These are phyloP conservation scores for Penstemon eatonii DNA, from an alignment of 257 asterid genomes.

Conservation along the genomic window DNA sequence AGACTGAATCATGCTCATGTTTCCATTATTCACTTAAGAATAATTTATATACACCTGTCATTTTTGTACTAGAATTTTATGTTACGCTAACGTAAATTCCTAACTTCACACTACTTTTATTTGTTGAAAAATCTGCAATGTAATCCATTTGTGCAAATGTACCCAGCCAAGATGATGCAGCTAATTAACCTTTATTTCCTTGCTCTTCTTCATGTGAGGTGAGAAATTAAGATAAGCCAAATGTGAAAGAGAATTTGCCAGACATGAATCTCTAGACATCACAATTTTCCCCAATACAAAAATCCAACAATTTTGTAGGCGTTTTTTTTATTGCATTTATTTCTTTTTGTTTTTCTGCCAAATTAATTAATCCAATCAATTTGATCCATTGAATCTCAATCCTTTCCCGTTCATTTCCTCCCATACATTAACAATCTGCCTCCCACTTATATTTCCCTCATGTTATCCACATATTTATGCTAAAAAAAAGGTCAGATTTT, in stretches of 20 bases:
- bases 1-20: no score
- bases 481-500: slow-evolving; percentile 21
- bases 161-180: not conserved
- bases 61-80: no score
- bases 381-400: slow-evolving; percentile 79
- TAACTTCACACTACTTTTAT: no score
- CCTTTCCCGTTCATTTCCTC: slow-evolving; percentile 55
- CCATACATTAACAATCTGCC: slow-evolving; percentile 48
- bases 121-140: no score
- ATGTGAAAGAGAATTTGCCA: slow-evolving; percentile 69
- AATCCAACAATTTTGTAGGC: slow-evolving; percentile 19
- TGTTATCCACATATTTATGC: not conserved
- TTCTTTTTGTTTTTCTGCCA: not conserved
- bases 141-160: not conserved
- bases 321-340: slow-evolving; percentile 22
- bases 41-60: no score
- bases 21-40: no score
- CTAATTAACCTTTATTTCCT: not conserved
- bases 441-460: not conserved
- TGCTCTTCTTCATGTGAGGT: slow-evolving; percentile 42
- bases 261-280: slow-evolving; percentile 29
- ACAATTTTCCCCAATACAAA: slow-evolving; percentile 25
- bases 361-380: slow-evolving; percentile 21
- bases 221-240: slow-evolving; percentile 66
- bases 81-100: no score